phyloP scores from a whole-genome alignment of 2,329 filamentous ascomycete species.

The Trichoderma semiorbis region DNA sequence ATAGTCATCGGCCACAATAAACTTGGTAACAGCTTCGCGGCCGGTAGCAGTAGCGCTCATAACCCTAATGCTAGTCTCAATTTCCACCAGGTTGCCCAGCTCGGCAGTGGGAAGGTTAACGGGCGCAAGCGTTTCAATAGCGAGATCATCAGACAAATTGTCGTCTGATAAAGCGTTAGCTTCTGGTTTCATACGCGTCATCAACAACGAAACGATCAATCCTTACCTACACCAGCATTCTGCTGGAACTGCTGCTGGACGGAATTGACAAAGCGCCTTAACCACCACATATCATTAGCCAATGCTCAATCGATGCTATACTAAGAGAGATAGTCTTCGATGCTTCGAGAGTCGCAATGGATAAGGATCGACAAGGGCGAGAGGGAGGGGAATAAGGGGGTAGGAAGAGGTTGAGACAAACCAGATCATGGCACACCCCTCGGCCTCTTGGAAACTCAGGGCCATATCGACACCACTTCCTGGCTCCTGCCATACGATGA shows the following conservation, averaged over 20 bases:
- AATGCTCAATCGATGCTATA: not conserved
- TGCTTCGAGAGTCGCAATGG: not conserved
- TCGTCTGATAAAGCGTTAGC: slow-evolving; percentile 58
- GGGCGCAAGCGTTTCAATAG: slow-evolving; percentile 67
- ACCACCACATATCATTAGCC: slow-evolving; percentile 6
- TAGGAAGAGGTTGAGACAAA: slow-evolving; percentile 38
- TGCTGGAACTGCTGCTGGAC: slow-evolving; percentile 72
- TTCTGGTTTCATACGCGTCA: not conserved
- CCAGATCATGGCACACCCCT: slow-evolving; percentile 92
- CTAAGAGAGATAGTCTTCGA: not conserved
- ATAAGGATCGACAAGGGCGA: not conserved
- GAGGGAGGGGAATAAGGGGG: too few species aligned
- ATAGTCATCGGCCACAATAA: slow-evolving; percentile 80
- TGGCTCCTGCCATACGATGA: slow-evolving; percentile 96
- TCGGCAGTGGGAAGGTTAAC: slow-evolving; percentile 76
- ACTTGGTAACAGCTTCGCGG: slow-evolving; percentile 83
- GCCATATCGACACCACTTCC: slow-evolving; percentile 89
- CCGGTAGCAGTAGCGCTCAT: slow-evolving; percentile 72
- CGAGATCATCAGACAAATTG: slow-evolving; percentile 77
- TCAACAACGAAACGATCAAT: not conserved
- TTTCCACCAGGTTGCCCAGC: slow-evolving; percentile 76
- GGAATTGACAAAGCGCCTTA: slow-evolving; percentile 84
- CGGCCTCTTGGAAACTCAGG: slow-evolving; percentile 94
- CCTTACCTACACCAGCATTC: slow-evolving; percentile 59
- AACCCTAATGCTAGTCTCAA: slow-evolving; percentile 78